A percentile compares a stretch with the other conserved stretches of the same genome.
These are phyloP conservation scores for Calycina herbarum DNA, from an alignment of 2,329 filamentous ascomycete genomes.

Conservation along the genomic window DNA sequence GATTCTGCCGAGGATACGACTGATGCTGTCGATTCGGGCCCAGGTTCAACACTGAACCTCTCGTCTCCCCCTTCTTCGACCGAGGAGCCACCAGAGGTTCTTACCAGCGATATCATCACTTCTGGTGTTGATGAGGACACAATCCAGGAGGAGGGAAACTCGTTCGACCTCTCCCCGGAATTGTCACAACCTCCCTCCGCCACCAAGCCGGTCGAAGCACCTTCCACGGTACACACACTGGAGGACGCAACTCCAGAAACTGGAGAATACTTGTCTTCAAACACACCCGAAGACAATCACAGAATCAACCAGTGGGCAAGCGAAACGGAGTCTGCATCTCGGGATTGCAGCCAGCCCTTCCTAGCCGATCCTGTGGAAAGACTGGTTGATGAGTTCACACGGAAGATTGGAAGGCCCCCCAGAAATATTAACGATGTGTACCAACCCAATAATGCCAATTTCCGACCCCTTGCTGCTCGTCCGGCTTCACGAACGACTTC, in stretches of 20 bases:
- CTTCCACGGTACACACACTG: too few relatives aligned
- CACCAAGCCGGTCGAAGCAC: constrained; percentile 2
- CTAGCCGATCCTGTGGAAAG: too few relatives aligned
- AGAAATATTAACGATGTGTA: constrained; percentile 21
- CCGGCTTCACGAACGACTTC: constrained; percentile 16
- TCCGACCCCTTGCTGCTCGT: constrained; percentile 8
- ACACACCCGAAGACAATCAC: background rate
- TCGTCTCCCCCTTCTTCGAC: background rate
- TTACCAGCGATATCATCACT: background rate
- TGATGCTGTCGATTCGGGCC: background rate
- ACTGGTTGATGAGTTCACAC: too few relatives aligned
- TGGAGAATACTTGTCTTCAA: background rate
- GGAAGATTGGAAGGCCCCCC: constrained; percentile 10
- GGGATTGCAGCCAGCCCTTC: background rate
- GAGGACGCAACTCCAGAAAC: background rate
- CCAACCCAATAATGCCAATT: constrained; percentile 29
- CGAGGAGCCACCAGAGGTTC: background rate
- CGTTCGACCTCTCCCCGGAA: constrained; percentile 1
- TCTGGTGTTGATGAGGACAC: background rate
- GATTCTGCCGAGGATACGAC: background rate
- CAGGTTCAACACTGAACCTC: background rate
- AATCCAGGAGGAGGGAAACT: background rate
- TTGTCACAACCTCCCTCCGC: background rate
- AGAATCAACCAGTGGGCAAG: background rate
- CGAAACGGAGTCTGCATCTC: background rate